A percentile compares a stretch with the other conserved stretches of the same genome.
Conservation (phyloP, 2,329 filamentous ascomycete genomes). For the Annulohypoxylon truncatum region DNA sequence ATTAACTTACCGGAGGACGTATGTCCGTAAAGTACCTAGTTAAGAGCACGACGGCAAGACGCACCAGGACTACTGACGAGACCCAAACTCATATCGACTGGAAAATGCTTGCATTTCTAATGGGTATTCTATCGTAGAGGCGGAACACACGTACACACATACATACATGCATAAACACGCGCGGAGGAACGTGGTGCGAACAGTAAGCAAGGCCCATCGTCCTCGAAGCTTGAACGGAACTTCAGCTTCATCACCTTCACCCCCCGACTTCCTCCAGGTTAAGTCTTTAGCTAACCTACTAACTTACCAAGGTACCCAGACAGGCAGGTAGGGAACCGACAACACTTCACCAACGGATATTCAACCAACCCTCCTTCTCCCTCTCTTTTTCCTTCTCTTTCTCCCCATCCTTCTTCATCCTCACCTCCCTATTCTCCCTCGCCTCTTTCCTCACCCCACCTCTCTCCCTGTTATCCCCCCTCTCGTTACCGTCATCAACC, state of each 20-base stretch:
- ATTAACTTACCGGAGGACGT: neutral
- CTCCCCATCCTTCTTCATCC: neutral
- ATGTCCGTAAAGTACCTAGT: neutral
- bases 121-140: slow-evolving; percentile 23
- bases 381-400: neutral
- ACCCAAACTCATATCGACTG: neutral
- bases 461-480: neutral
- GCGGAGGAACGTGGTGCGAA: neutral
- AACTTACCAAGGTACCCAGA: too few species aligned
- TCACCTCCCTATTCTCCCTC: neutral
- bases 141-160: neutral
- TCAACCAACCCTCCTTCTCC: slow-evolving; percentile 20
- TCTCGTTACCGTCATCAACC: neutral
- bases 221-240: neutral
- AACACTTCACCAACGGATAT: slow-evolving; percentile 22
- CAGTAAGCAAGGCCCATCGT: neutral
- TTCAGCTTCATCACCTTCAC: neutral
- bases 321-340: neutral
- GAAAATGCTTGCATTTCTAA: slow-evolving; percentile 8
- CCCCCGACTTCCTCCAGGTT: neutral
- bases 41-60: neutral
- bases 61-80: neutral
- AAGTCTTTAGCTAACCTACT: neutral
- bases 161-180: too few species aligned
- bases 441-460: neutral